Evolutionary conservation across 805 yeast genomes (phyloP).

Genomic region (Isabelozyma gotoi): DNA sequence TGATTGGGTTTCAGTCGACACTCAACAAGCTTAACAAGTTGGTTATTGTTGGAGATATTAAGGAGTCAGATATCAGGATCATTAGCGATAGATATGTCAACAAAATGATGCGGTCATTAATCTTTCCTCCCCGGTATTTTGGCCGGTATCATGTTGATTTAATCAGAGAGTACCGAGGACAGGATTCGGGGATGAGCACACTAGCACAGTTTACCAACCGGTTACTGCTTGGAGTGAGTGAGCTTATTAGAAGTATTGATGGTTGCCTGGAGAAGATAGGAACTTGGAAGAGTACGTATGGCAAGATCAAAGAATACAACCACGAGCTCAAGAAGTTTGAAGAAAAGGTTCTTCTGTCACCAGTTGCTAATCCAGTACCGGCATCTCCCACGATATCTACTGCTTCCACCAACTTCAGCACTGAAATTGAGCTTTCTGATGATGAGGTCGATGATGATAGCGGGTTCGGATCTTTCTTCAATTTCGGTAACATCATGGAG

Average conservation of each 20-base stretch:
- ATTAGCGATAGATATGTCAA: constrained; percentile 16
- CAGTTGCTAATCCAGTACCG: not conserved
- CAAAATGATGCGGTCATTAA: not conserved
- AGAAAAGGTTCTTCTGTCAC: constrained; percentile 9
- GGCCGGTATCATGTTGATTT: not conserved
- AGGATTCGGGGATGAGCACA: not conserved
- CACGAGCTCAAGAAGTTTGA: constrained; percentile 29
- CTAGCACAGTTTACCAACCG: constrained; percentile 14
- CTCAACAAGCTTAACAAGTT: constrained; percentile 38
- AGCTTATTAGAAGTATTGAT: constrained; percentile 22
- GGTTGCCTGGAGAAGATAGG: constrained; percentile 21
- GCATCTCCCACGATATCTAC: constrained; percentile 7
- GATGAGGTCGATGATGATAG: constrained; percentile 10
- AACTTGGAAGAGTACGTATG: constrained; percentile 31
- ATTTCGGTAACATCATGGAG: constrained; percentile 46
- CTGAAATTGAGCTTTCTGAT: not conserved
- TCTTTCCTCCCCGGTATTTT: not conserved
- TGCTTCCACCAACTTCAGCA: constrained; percentile 4
- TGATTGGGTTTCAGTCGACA: constrained; percentile 25
- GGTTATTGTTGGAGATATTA: constrained; percentile 29
- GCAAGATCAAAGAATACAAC: constrained; percentile 24
- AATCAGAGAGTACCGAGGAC: not conserved
- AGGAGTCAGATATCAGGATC: constrained; percentile 28
- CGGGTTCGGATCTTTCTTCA: constrained; percentile 25
- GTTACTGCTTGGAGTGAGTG: constrained; percentile 22